These are phyloP conservation scores for Strigomonas culicis DNA, from an alignment of 208 protist species.

Conservation along the genomic window DNA sequence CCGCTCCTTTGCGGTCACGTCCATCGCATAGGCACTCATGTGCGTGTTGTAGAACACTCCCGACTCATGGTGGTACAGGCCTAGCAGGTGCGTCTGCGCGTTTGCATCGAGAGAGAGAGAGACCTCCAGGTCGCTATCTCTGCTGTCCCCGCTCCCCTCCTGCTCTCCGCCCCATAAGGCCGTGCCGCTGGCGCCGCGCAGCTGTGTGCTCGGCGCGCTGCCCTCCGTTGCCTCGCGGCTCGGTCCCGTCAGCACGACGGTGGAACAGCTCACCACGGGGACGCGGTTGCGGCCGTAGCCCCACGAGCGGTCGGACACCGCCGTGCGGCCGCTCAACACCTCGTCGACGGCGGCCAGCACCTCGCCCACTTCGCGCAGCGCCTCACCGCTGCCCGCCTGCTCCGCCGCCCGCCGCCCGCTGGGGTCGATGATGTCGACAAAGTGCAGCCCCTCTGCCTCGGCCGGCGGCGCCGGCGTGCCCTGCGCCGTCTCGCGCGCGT, in stretches of 20 bases:
- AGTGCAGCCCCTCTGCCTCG: neutral
- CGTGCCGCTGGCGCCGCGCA: no score
- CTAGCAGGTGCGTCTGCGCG: neutral
- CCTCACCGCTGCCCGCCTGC: neutral
- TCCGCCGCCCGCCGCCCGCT: neutral
- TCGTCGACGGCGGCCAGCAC: constrained; percentile 25
- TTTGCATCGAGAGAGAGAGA: neutral
- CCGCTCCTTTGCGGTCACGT: neutral
- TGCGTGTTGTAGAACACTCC: neutral
- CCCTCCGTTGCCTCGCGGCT: neutral
- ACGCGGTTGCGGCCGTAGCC: constrained; percentile 40
- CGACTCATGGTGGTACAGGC: neutral
- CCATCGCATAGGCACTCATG: neutral
- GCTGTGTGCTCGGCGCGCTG: neutral
- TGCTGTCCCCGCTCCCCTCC: neutral
- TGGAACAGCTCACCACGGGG: constrained; percentile 12
- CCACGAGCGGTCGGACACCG: constrained; percentile 27
- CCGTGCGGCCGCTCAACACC: constrained; percentile 26
- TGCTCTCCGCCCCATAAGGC: no score
- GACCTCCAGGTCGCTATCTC: neutral
- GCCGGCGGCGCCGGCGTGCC: neutral
- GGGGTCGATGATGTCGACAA: neutral
- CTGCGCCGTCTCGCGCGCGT: neutral
- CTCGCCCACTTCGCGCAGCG: constrained; percentile 21
- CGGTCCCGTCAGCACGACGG: neutral